Evolutionary conservation across 257 asterid genomes (phyloP).

Genomic region (Sherardia arvensis): DNA sequence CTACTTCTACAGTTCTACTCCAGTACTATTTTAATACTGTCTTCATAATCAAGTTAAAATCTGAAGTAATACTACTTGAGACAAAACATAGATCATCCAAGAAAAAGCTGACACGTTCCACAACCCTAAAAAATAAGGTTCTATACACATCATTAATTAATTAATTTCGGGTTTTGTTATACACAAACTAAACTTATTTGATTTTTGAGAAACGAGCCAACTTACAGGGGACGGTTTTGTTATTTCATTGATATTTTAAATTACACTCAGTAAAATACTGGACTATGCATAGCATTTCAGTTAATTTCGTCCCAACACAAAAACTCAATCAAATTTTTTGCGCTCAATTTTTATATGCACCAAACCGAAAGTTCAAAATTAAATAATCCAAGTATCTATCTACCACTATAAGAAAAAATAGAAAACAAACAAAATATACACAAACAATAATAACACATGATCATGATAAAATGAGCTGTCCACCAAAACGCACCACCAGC

Average conservation of each 20-base stretch:
- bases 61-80: neutral
- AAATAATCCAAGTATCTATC: neutral
- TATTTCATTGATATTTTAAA: too few relatives aligned
- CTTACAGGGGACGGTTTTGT: too few relatives aligned
- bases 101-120: neutral
- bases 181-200: too few relatives aligned
- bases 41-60: too few relatives aligned
- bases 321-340: neutral
- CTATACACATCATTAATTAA: neutral
- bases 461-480: conserved; percentile 9
- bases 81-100: neutral
- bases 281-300: too few relatives aligned
- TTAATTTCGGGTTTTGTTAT: too few relatives aligned
- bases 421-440: neutral
- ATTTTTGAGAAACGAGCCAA: too few relatives aligned
- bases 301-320: neutral
- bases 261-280: too few relatives aligned
- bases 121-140: neutral
- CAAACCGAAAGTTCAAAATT: neutral
- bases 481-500: conserved; percentile 1
- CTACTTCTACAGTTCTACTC: too few relatives aligned
- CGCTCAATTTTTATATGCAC: neutral
- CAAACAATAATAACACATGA: neutral
- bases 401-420: neutral
- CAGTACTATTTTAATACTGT: too few relatives aligned